Conservation (phyloP, 1,139 yeast species). For the Saccharomycopsis crataegensis region DNA sequence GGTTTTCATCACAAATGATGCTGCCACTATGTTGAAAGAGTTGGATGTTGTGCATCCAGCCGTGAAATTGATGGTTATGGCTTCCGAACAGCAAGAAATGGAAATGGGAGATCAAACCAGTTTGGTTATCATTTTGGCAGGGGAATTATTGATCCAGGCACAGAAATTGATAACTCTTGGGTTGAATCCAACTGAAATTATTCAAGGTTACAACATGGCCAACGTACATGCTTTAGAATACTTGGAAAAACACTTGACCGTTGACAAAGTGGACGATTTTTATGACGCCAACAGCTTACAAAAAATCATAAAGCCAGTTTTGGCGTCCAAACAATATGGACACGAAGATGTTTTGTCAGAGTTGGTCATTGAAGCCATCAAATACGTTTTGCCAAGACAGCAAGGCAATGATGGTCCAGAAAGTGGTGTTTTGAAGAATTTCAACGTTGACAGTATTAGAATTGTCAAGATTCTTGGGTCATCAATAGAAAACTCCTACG, state of each 20-base stretch:
- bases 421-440: constrained; percentile 33
- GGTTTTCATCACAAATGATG: constrained; percentile 88
- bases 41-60: constrained; percentile 96
- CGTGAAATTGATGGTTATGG: constrained; percentile 91
- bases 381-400: constrained; percentile 61
- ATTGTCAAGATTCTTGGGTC: constrained; percentile 97
- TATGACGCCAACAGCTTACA: constrained; percentile 48
- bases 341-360: constrained; percentile 69
- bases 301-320: constrained; percentile 79
- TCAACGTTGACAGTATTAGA: constrained; percentile 88
- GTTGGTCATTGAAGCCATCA: constrained; percentile 82
- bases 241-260: constrained; percentile 51
- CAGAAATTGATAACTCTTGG: constrained; percentile 83
- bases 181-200: constrained; percentile 79
- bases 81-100: constrained; percentile 91
- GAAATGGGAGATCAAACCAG: constrained; percentile 82
- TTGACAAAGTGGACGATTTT: constrained; percentile 56
- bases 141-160: constrained; percentile 77
- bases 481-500: constrained; percentile 63
- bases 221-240: constrained; percentile 59
- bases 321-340: constrained; percentile 92
- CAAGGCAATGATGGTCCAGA: neutral
- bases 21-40: constrained; percentile 92
- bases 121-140: constrained; percentile 74
- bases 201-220: constrained; percentile 85